A percentile compares a stretch with the other conserved stretches of the same genome.
phyloP scores from a whole-genome alignment of 176 grass and related monocot genomes.

The Saccharum spontaneum region DNA sequence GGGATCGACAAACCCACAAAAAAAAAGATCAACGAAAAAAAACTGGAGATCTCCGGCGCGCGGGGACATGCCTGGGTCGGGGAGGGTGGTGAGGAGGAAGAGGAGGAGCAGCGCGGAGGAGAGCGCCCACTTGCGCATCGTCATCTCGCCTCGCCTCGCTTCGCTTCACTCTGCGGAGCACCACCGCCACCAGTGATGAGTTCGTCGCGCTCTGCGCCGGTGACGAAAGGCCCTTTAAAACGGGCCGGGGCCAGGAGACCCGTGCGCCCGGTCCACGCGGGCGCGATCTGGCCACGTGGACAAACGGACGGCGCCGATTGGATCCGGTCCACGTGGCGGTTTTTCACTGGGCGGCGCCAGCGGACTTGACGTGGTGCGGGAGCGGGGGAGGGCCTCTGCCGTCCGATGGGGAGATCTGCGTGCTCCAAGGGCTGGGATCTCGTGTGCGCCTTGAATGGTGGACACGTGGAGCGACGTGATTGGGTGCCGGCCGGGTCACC shows the following conservation, averaged over 20 bases:
- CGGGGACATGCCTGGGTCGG: slow-evolving; percentile 59
- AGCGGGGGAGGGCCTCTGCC: background rate
- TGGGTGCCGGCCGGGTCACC: background rate
- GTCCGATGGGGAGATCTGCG: slow-evolving; percentile 33
- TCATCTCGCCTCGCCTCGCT: background rate
- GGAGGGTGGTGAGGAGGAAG: slow-evolving; percentile 73
- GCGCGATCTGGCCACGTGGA: slow-evolving; percentile 55
- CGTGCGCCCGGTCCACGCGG: slow-evolving; percentile 23
- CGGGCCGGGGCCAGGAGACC: background rate
- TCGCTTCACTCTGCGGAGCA: slow-evolving; percentile 24
- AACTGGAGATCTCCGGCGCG: background rate
- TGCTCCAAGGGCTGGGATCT: slow-evolving; percentile 30
- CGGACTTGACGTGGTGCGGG: slow-evolving; percentile 51
- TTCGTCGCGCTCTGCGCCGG: slow-evolving; percentile 18
- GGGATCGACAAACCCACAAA: slow-evolving; percentile 10
- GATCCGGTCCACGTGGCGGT: background rate
- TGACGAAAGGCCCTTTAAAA: slow-evolving; percentile 26
- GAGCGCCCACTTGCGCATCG: slow-evolving; percentile 87
- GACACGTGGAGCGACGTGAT: slow-evolving; percentile 3
- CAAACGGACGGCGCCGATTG: slow-evolving; percentile 31
- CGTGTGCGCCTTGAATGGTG: fast-evolving
- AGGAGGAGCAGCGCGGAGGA: slow-evolving; percentile 75
- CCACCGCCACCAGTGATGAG: background rate
- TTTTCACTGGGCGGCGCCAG: slow-evolving; percentile 1
- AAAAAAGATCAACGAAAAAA: background rate